These are phyloP conservation scores for Mucor lusitanicus DNA, from an alignment of 371 early-diverging fungal genomes.

Conservation along the genomic window DNA sequence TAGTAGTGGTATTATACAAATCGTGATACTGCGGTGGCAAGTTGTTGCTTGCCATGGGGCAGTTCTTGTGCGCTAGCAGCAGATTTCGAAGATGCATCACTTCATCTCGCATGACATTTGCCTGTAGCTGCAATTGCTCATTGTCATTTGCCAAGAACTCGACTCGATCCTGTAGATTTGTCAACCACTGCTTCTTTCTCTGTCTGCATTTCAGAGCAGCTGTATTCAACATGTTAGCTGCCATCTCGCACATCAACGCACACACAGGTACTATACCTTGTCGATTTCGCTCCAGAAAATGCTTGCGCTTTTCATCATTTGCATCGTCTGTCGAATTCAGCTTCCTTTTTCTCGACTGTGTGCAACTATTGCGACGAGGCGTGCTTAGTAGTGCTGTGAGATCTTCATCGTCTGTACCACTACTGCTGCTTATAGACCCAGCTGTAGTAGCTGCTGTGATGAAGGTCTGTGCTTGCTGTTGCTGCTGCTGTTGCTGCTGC, in stretches of 20 bases:
- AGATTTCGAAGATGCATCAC: slow-evolving; percentile 54
- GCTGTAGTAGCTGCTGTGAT: too few species aligned
- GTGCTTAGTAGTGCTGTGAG: neutral
- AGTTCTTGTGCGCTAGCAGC: slow-evolving; percentile 59
- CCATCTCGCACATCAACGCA: neutral
- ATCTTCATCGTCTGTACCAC: slow-evolving; percentile 2
- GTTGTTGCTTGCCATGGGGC: slow-evolving; percentile 35
- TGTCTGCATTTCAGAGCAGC: slow-evolving; percentile 92
- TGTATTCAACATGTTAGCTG: slow-evolving; percentile 5
- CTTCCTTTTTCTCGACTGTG: neutral
- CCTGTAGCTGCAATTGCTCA: slow-evolving; percentile 68
- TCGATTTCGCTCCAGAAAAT: slow-evolving; percentile 85
- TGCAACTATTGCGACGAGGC: neutral
- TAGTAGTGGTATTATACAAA: neutral
- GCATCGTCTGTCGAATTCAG: neutral
- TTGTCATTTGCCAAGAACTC: slow-evolving; percentile 73
- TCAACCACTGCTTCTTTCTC: slow-evolving; percentile 86
- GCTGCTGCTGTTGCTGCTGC: too few species aligned
- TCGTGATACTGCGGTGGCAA: neutral
- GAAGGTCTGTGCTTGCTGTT: neutral
- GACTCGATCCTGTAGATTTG: slow-evolving; percentile 74
- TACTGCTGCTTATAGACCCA: neutral
- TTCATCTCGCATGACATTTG: slow-evolving; percentile 67
- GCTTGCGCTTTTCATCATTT: slow-evolving; percentile 71
- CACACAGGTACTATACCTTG: slow-evolving; percentile 57